These are phyloP conservation scores for Cronartium ribicola DNA, from an alignment of 1,284 basidiomycete species.

Conservation along the genomic window DNA sequence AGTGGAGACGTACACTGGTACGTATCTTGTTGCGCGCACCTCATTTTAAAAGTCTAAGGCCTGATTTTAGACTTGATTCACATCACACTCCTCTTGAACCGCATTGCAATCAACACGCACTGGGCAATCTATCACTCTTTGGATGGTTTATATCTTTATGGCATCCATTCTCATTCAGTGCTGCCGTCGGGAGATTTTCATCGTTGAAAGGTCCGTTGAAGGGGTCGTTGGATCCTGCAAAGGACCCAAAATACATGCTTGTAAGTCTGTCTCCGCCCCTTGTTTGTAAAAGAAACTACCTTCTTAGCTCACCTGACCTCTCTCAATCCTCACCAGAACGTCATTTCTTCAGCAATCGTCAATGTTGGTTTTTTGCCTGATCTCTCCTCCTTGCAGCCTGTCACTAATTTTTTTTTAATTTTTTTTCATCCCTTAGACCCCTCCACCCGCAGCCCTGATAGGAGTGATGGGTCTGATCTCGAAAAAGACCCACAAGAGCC, in stretches of 20 bases:
- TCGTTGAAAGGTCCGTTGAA: slow-evolving; percentile 12
- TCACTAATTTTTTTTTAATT: not conserved
- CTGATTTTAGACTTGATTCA: not conserved
- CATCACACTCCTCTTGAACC: not conserved
- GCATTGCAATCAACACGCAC: not conserved
- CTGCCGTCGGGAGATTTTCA: slow-evolving; percentile 29
- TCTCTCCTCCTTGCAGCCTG: not conserved
- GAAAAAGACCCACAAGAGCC: slow-evolving; percentile 24
- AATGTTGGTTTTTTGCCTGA: slow-evolving; percentile 17
- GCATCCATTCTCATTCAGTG: slow-evolving; percentile 5
- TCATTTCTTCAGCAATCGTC: slow-evolving; percentile 37
- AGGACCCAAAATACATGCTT: slow-evolving; percentile 41
- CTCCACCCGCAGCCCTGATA: slow-evolving; percentile 32
- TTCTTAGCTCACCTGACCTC: not conserved
- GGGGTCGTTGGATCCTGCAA: not conserved
- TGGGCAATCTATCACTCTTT: not conserved
- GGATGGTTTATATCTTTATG: not conserved
- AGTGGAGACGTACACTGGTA: slow-evolving; percentile 42
- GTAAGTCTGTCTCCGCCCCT: slow-evolving; percentile 4
- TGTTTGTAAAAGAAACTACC: not conserved
- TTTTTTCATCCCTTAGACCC: slow-evolving; percentile 14
- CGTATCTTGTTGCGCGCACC: not conserved
- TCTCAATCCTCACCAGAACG: slow-evolving; percentile 7
- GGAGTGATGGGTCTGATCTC: slow-evolving; percentile 30
- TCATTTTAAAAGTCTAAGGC: too few species aligned